phyloP scores from a whole-genome alignment of 106 monocot species.

The Platanthera guangdongensis region DNA sequence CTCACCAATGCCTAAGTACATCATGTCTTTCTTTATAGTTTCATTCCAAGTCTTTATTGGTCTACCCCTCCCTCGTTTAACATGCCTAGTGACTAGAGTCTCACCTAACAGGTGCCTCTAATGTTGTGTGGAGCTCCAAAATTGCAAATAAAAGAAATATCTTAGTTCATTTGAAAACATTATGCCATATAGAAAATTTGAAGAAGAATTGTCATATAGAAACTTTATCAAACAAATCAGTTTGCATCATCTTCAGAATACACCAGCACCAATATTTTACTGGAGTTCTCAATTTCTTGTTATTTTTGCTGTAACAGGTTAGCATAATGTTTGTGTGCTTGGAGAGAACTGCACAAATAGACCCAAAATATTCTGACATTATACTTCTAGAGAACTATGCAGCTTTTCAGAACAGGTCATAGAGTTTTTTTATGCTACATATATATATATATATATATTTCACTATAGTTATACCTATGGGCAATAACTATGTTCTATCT shows the following conservation, averaged over 20 bases:
- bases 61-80: too few relatives aligned
- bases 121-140: not conserved
- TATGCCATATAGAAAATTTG: not conserved
- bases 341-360: constrained; percentile 87
- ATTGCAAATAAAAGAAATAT: not conserved
- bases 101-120: too few relatives aligned
- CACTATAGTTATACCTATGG: not conserved
- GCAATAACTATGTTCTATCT: not conserved
- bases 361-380: constrained; percentile 78
- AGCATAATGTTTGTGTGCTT: constrained; percentile 87
- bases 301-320: constrained; percentile 38
- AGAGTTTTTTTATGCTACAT: not conserved
- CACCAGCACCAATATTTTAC: too few relatives aligned
- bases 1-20: too few relatives aligned
- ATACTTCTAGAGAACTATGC: constrained; percentile 94
- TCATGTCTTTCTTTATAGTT: too few relatives aligned
- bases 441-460: not conserved
- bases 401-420: constrained; percentile 93
- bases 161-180: not conserved
- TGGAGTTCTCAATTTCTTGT: not conserved
- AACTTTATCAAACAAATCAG: not conserved
- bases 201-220: not conserved
- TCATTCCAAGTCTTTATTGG: too few relatives aligned
- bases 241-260: not conserved
- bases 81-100: too few relatives aligned